These are phyloP conservation scores for Rhizopogon vinicolor DNA, from an alignment of 768 basidiomycete genomes.

Conservation along the genomic window DNA sequence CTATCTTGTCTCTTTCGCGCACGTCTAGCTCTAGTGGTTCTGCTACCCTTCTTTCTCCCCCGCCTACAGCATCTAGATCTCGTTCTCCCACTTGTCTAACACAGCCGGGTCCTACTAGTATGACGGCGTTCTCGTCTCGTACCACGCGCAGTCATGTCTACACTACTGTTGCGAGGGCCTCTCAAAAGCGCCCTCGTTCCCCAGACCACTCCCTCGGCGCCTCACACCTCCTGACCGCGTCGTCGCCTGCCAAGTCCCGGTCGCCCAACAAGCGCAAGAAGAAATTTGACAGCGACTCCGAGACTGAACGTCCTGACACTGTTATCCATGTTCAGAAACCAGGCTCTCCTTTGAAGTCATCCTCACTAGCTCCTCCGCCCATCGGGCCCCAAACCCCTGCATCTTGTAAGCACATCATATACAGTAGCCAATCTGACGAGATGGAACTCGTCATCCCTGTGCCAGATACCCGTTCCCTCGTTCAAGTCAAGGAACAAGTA, in stretches of 20 bases:
- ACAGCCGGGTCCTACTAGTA: constrained; percentile 5
- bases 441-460: constrained; percentile 40
- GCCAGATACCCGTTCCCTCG: constrained; percentile 21
- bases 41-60: neutral
- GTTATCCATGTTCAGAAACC: constrained; percentile 9
- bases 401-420: constrained; percentile 36
- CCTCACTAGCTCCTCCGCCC: constrained; percentile 24
- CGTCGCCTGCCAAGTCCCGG: constrained; percentile 11
- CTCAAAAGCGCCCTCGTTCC: constrained; percentile 23
- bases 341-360: constrained; percentile 30
- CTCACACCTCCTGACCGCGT: neutral
- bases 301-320: constrained; percentile 3
- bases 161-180: constrained; percentile 1
- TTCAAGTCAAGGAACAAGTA: constrained; percentile 32
- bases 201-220: constrained; percentile 9
- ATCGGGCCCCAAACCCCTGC: constrained; percentile 4
- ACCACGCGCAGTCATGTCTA: constrained; percentile 5
- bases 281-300: constrained; percentile 5
- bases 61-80: neutral
- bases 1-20: constrained; percentile 18
- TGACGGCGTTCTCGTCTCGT: neutral
- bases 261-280: constrained; percentile 19
- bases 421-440: constrained; percentile 68
- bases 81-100: constrained; percentile 3
- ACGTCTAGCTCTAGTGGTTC: constrained; percentile 21